Evolutionary conservation across 345 rosid genomes (phyloP), one percentile per base, ranked within the genome.

Genomic region (Rhodamnia rubescens): DNA sequence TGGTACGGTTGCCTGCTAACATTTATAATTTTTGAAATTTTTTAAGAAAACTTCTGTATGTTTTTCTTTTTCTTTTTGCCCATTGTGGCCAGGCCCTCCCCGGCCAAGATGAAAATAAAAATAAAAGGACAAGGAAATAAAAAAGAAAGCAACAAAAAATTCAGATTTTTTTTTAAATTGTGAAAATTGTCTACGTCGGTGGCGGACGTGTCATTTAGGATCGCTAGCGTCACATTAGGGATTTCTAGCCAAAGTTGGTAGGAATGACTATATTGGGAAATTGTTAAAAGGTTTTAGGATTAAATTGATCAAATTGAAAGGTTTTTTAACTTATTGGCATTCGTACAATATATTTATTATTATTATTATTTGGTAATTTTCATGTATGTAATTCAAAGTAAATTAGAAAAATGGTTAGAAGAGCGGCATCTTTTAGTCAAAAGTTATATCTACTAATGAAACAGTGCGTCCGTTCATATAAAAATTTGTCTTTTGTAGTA

Each of bases 1-100:
- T 4, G 7, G 0, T 22, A 64, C 0, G 0, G 10, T 69, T 11
- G 15, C 1, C 3, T 0, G 2, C 4, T 0, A 5, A 18, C 0
- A 0, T 1, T 3, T 5, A 0, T 16, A 8, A 18, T 2, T 69
- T 69, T 8, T 4, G 26, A 12, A 16, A 2, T 1, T 64, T 64
- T 58, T 32, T 54, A 53, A 16, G 10, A 53, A 64, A 64, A 18
- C 4, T 8, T 1, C 0, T 64, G 26, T 6, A 55, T 15, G 2
- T 29, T 7, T 27, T 27, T 29, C 3, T 27, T 53, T 15, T 21
- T 55, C 12, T 14, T 61, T 14, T 7, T 3, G 18, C 10, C 32
- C 32, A 12, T 59, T 59, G 69, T 0, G 1, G 29, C 1, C 0
- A 0, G 12, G 29, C 21, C 6, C 54, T 53, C 15, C 6, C 21